phyloP scores from a whole-genome alignment of 306 rosid species.

The Rubus parviflorus region DNA sequence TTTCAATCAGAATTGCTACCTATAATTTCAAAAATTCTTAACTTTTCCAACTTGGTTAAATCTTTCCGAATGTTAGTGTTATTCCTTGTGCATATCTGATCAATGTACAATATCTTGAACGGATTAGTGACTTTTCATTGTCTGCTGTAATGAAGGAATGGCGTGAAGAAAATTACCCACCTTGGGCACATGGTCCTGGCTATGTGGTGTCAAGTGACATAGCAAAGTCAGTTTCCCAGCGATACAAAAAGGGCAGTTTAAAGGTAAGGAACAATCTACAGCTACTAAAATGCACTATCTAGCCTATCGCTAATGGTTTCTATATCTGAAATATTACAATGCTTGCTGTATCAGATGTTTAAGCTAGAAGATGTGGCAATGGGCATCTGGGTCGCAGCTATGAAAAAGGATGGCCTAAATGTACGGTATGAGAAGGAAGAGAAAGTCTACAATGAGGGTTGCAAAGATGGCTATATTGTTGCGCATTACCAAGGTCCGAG shows the following conservation, averaged over 20 bases:
- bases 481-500: conserved; percentile 98
- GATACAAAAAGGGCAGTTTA: conserved; percentile 59
- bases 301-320: not conserved
- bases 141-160: conserved; percentile 63
- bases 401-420: conserved; percentile 66
- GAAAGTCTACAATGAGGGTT: conserved; percentile 64
- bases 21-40: not conserved
- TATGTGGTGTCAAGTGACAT: conserved; percentile 85
- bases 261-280: conserved; percentile 52
- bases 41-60: not conserved
- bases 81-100: not conserved
- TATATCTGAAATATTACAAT: conserved; percentile 28
- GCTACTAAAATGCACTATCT: not conserved
- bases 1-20: not conserved
- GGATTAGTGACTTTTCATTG: not conserved
- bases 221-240: conserved; percentile 63
- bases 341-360: conserved; percentile 66
- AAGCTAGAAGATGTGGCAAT: conserved; percentile 99
- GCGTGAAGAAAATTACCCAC: conserved; percentile 78
- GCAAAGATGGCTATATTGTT: conserved; percentile 84
- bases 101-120: not conserved
- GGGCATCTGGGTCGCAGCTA: conserved; percentile 95
- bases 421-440: conserved; percentile 73
- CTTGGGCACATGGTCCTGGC: conserved; percentile 99
- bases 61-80: not conserved